Base-by-base conservation (phyloP, 306 rosid genomes). In the Senna tora region DNA sequence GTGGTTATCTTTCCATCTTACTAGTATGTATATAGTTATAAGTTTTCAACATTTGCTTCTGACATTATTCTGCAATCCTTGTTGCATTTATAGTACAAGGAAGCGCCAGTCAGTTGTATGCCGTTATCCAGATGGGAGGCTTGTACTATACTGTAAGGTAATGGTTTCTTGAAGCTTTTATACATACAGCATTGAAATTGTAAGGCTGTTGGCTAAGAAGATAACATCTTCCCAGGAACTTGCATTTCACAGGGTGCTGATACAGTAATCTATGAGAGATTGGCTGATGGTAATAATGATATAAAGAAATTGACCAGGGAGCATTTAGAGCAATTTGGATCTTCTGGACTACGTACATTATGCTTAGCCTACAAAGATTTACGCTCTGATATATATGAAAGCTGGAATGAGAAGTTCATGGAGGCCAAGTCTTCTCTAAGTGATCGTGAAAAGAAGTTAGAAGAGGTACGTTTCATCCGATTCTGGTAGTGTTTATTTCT, bases 21-120 rank as follows among this genome's bases (percentile, higher is more conserved):
- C 34, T 6, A 50, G 42, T 43, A 34, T 39, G 4, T 13, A 34
- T 39, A 2, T 13, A 15, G 33, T 54, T 65, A 42, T 61, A 51
- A 41, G 51, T 46, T 43, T 53, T 33, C 10, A 32, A 67, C 45
- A 32, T 64, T 57, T 25, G 71, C 21, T 57, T 45, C 53, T 68
- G 49, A 82, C 20, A 59, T 70, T 53, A 15, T 50, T 67, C 70
- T 81, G 47, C 61, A 47, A 61, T 69, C 69, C 41, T 54, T 81
- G 75, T 62, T 80, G 55, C 17, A 43, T 52, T 75, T 72, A 71
- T 79, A 94, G 97, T 86, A 89, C 92, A 60, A 85, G 98, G 87
- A 94, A 94, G 88, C 98, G 98, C 47, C 98, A 94, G 75, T 94
- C 98, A 34, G 97, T 94, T 69, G 87, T 94, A 63, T 94, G 98